Conservation (phyloP, 495 filamentous ascomycete genomes). For the Penicillium taxi region DNA sequence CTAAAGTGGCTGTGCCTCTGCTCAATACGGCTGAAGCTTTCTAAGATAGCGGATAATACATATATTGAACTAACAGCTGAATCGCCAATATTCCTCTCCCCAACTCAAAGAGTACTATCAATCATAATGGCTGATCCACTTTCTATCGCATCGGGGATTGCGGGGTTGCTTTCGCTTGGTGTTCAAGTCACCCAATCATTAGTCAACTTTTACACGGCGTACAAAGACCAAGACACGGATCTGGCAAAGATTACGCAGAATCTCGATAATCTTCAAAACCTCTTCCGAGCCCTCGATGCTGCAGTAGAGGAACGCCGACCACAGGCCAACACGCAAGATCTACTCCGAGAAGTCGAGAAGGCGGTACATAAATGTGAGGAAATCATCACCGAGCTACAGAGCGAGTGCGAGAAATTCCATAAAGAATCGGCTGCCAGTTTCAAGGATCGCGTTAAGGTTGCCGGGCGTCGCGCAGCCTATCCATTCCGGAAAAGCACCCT, state of each 20-base stretch:
- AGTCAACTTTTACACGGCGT: conserved; percentile 20
- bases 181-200: conserved; percentile 22
- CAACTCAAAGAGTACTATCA: no score
- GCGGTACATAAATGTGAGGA: conserved; percentile 16
- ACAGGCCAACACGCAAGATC: conserved; percentile 12
- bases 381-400: conserved; percentile 22
- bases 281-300: conserved; percentile 12
- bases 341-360: conserved; percentile 17
- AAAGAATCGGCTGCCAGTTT: conserved; percentile 4
- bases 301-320: conserved; percentile 14
- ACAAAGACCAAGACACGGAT: conserved; percentile 15
- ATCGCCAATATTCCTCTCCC: no score
- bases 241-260: conserved; percentile 8
- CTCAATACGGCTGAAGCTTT: no score
- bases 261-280: conserved; percentile 12
- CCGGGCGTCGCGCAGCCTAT: conserved; percentile 18
- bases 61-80: no score
- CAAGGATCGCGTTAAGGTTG: conserved; percentile 7
- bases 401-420: conserved; percentile 18
- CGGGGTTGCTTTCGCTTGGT: conserved; percentile 23
- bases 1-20: no score
- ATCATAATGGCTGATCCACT: conserved; percentile 1
- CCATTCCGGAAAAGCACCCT: conserved; percentile 27
- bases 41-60: no score
- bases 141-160: conserved; percentile 18